These are phyloP conservation scores for Rhizopus stolonifer DNA, from an alignment of 371 early-diverging fungal species.

Conservation along the genomic window DNA sequence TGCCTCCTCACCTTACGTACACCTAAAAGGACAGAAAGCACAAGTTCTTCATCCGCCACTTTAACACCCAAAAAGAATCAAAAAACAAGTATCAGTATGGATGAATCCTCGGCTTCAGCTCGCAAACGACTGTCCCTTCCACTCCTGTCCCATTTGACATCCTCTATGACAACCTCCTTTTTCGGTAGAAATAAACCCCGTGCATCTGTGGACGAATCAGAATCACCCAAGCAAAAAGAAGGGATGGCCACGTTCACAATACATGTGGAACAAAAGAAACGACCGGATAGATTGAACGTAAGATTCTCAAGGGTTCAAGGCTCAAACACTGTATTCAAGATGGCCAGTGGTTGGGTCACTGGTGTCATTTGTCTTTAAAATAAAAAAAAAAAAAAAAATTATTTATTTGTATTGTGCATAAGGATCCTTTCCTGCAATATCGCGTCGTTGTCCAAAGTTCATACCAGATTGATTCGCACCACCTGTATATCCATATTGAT, in stretches of 20 bases:
- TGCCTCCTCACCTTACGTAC: slow-evolving; percentile 38
- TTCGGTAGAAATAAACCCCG: slow-evolving; percentile 39
- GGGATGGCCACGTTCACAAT: slow-evolving; percentile 39
- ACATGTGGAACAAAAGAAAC: slow-evolving; percentile 24
- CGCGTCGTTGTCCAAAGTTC: slow-evolving; percentile 51
- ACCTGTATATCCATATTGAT: slow-evolving; percentile 60
- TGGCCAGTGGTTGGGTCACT: slow-evolving; percentile 46
- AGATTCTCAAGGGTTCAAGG: slow-evolving; percentile 43
- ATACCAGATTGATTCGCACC: slow-evolving; percentile 61
- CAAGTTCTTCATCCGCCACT: neutral
- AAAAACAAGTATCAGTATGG: slow-evolving; percentile 6
- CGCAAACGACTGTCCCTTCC: slow-evolving; percentile 33
- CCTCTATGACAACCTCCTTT: slow-evolving; percentile 47
- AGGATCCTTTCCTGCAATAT: slow-evolving; percentile 44
- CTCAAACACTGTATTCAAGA: slow-evolving; percentile 44
- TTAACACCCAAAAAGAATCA: slow-evolving; percentile 2
- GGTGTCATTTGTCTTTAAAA: slow-evolving; percentile 33
- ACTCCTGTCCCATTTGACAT: slow-evolving; percentile 39
- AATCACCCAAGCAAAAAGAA: slow-evolving; percentile 25
- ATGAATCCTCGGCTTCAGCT: slow-evolving; percentile 6
- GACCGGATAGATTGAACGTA: slow-evolving; percentile 14
- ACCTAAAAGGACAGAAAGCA: slow-evolving; percentile 3
- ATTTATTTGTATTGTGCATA: slow-evolving; percentile 27
- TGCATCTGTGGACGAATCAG: slow-evolving; percentile 29
- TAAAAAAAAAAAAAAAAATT: neutral